Percentiles rank a stretch among this genome's conserved stretches.
Evolutionary conservation across 345 rosid species (phyloP).

Genomic region (Trapa bicornis): DNA sequence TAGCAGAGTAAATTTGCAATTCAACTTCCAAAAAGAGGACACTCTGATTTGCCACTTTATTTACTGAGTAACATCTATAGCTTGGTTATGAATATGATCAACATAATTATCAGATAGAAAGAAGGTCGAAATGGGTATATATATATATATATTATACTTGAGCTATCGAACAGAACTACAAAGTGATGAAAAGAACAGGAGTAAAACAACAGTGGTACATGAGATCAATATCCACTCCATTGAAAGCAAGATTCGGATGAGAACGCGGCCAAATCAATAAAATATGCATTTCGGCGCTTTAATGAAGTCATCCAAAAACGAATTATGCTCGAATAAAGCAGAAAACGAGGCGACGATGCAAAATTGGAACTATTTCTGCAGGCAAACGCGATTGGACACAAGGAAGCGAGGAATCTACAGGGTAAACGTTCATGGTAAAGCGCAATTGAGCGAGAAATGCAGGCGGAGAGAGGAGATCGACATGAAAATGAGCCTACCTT

Average conservation of each 20-base stretch:
- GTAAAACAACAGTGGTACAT: background rate
- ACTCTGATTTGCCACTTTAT: background rate
- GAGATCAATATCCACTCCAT: background rate
- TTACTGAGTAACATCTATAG: background rate
- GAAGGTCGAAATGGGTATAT: background rate
- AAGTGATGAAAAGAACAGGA: background rate
- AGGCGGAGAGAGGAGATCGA: background rate
- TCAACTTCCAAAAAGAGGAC: background rate
- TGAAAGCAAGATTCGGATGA: background rate
- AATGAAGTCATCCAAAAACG: background rate
- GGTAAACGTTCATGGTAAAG: background rate
- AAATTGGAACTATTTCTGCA: background rate
- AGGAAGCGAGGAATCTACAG: background rate
- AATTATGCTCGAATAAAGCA: background rate
- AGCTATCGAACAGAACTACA: background rate
- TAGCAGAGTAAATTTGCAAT: background rate
- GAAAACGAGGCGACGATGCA: background rate
- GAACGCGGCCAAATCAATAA: background rate
- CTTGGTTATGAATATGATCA: background rate
- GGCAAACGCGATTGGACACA: background rate
- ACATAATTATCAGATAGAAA: background rate
- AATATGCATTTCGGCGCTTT: background rate
- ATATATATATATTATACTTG: background rate
- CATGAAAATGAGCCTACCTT: background rate
- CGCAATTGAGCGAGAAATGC: conserved; percentile 1